A percentile compares a stretch with the other conserved stretches of the same genome.
These are phyloP conservation scores for Pogostemon cablin DNA, from an alignment of 257 asterid genomes.

Conservation along the genomic window DNA sequence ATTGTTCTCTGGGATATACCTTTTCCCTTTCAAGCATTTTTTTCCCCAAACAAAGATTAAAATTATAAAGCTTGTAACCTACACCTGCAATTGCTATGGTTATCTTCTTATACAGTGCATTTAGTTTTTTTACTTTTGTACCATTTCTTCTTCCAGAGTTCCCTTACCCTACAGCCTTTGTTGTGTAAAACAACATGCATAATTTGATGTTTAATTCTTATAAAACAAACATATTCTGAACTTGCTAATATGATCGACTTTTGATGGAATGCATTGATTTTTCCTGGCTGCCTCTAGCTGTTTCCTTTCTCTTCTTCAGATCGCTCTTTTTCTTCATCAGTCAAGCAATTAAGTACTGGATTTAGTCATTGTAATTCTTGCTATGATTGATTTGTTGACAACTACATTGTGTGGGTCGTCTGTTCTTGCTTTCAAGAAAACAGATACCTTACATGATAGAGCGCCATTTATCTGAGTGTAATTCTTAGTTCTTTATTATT, in stretches of 20 bases:
- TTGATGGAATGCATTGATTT: background rate
- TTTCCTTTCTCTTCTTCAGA: background rate
- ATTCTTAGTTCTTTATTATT: background rate
- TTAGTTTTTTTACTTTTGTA: background rate
- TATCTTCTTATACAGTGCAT: background rate
- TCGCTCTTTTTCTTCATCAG: constrained; percentile 2
- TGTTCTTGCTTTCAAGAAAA: constrained; percentile 20
- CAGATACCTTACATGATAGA: background rate
- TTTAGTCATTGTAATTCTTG: constrained; percentile 12
- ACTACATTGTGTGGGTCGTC: background rate
- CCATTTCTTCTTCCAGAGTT: background rate
- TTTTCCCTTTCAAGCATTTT: constrained; percentile 14
- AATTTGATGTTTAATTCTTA: constrained; percentile 11
- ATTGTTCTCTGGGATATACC: background rate
- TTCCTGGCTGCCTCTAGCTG: constrained; percentile 4
- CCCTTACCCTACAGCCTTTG: background rate
- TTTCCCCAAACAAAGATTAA: constrained; percentile 13
- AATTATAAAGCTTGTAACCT: constrained; percentile 19
- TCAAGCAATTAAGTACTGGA: constrained; percentile 10
- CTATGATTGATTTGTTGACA: constrained; percentile 21
- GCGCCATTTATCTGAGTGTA: background rate
- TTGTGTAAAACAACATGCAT: background rate
- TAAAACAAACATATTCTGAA: background rate
- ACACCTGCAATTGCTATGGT: constrained; percentile 1
- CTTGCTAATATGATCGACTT: background rate